Conservation (phyloP, 305 asterid species). For the Petunia hybrid region DNA sequence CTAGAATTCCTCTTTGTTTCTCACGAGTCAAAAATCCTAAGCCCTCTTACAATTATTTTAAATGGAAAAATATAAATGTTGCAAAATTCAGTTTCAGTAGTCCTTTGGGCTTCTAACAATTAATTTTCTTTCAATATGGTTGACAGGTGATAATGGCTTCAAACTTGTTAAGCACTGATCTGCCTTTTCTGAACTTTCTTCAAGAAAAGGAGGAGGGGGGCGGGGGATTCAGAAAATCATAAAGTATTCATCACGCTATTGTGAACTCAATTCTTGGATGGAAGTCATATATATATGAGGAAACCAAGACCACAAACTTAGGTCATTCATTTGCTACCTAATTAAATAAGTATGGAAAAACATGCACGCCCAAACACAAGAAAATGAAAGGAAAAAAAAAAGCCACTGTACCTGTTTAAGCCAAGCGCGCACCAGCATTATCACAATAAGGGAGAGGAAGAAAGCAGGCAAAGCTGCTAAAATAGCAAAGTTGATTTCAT, state of each 20-base stretch:
- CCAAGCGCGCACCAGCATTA: slow-evolving; percentile 89
- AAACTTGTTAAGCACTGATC: background rate
- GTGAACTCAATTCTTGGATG: slow-evolving; percentile 2
- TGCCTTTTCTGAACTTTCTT: slow-evolving; percentile 4
- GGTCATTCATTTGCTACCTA: background rate
- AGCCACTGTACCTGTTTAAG: slow-evolving; percentile 67
- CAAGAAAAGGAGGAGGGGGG: background rate
- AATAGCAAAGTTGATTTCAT: slow-evolving; percentile 97
- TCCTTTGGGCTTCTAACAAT: background rate
- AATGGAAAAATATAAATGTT: background rate
- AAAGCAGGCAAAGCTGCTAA: slow-evolving; percentile 99
- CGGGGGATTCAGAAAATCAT: background rate
- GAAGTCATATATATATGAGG: background rate
- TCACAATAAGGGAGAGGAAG: slow-evolving; percentile 74
- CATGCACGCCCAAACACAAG: background rate
- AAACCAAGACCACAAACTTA: background rate
- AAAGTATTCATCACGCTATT: background rate
- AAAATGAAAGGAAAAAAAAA: background rate
- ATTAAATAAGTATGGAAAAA: background rate
- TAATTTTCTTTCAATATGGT: background rate
- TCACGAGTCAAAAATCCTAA: background rate
- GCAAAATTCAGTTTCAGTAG: background rate
- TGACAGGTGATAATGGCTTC: slow-evolving; percentile 3
- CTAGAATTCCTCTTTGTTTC: slow-evolving; percentile 13
- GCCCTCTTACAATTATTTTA: slow-evolving; percentile 12